Evolutionary conservation across 179 eudicot genomes (phyloP), one percentile per base, ranked within the genome.

Genomic region (Sideroxylon spinosum): DNA sequence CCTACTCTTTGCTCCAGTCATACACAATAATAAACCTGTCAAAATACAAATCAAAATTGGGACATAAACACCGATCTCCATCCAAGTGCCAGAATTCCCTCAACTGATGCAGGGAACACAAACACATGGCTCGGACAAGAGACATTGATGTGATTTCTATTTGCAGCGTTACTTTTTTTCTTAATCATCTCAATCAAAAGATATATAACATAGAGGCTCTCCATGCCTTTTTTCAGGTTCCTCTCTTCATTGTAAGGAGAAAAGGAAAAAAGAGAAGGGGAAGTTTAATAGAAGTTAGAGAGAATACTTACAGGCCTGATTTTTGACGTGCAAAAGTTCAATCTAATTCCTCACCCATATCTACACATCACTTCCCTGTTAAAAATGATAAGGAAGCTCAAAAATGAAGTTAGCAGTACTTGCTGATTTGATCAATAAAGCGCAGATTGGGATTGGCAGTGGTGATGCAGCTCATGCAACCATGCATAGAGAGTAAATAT

Each of bases 51-150:
- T 73, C 65, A 20, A 16, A 2, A 60, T 55, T 20, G 9, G 77
- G 17, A 74, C 37, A 25, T 37, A 74, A 74, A 60, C 67, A 59
- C 50, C 75, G 25, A 49, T 71, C 46, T 71, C 50, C 50, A 25
- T 4, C 29, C 8, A 60, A 22, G 77, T 74, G 68, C 67, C 11
- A 48, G 65, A 73, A 55, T 73, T 32, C 66, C 77, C 10, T 59
- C 19, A 74, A 71, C 37, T 50, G 2, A 16, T 48, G 55, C 59
- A 75, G 59, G 77, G 46, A 62, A 62, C 26, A 11, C 23, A 29
- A 20, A 44, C 22, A 13, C 64, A 62, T 44, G 57, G 70, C 68
- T 46, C 7, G n/a, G 26, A 22, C 75, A 72, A 72, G 9, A 49
- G 23, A 48, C 59, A 44, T 2, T 32, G 59, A 29, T 29, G 23